Conservation (phyloP, 2,329 filamentous ascomycete genomes). For the Eutypa lata region DNA sequence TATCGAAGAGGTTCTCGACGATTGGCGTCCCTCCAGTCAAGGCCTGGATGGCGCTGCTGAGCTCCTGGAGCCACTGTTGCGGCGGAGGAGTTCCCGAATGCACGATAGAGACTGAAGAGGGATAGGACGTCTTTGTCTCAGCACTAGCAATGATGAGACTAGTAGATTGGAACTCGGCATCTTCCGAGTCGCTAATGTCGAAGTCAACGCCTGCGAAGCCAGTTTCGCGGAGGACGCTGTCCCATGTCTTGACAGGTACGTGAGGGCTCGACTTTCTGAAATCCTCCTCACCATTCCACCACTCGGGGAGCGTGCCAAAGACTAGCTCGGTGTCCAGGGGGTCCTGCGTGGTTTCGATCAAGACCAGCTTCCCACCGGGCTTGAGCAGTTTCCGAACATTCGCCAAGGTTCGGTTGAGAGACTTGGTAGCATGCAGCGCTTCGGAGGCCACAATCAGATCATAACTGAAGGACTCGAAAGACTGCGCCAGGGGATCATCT, state of each 20-base stretch:
- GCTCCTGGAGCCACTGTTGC: no score
- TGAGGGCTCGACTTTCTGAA: background rate
- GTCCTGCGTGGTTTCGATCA: slow-evolving; percentile 8
- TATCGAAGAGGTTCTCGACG: no score
- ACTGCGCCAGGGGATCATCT: slow-evolving; percentile 2
- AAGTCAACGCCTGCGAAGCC: slow-evolving; percentile 9
- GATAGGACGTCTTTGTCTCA: no score
- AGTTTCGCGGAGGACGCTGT: background rate
- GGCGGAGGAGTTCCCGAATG: no score
- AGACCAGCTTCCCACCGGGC: slow-evolving; percentile 12
- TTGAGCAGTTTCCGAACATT: slow-evolving; percentile 19
- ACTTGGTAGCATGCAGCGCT: slow-evolving; percentile 15
- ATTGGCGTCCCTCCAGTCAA: no score
- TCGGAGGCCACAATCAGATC: slow-evolving; percentile 10
- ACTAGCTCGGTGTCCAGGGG: slow-evolving; percentile 1
- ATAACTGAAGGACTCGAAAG: slow-evolving; percentile 4
- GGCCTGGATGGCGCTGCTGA: no score
- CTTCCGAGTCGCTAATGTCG: slow-evolving; percentile 5
- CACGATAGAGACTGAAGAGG: no score
- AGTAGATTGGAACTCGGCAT: background rate
- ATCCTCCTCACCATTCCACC: slow-evolving; percentile 9
- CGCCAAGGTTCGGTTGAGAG: slow-evolving; percentile 13
- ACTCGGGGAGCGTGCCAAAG: slow-evolving; percentile 8
- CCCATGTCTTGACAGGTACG: slow-evolving; percentile 4
- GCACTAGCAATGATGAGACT: slow-evolving; percentile 2